A percentile compares a stretch with the other conserved stretches of the same genome.
phyloP scores from a whole-genome alignment of 306 rosid genomes.

The Ceratonia siliqua region DNA sequence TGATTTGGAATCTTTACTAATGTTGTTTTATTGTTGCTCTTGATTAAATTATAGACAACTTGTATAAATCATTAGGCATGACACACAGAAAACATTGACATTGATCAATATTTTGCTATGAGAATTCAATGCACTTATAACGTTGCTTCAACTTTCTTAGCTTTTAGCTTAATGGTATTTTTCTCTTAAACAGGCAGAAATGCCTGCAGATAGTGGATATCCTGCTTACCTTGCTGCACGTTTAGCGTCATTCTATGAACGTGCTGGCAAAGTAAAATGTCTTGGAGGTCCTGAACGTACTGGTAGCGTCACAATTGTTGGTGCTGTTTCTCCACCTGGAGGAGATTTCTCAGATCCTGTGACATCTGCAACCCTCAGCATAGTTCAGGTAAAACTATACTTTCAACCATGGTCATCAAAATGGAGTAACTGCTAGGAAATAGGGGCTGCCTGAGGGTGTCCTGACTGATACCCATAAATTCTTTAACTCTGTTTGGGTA shows the following conservation, averaged over 20 bases:
- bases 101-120: background rate
- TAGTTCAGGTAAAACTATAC: slow-evolving; percentile 76
- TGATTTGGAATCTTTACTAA: slow-evolving; percentile 20
- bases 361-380: slow-evolving; percentile 99
- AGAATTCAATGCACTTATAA: background rate
- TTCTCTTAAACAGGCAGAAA: slow-evolving; percentile 80
- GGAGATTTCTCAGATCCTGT: slow-evolving; percentile 99
- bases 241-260: slow-evolving; percentile 98
- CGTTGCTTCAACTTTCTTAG: slow-evolving; percentile 2
- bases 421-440: slow-evolving; percentile 11
- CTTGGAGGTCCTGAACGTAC: slow-evolving; percentile 97
- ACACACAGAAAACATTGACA: slow-evolving; percentile 15
- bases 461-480: slow-evolving; percentile 5
- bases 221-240: slow-evolving; percentile 99
- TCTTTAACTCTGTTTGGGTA: background rate
- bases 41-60: slow-evolving; percentile 4
- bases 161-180: slow-evolving; percentile 15
- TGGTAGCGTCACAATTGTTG: slow-evolving; percentile 98
- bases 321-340: slow-evolving; percentile 99
- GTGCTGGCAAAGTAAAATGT: slow-evolving; percentile 99
- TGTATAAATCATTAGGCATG: slow-evolving; percentile 4
- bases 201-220: slow-evolving; percentile 99
- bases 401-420: slow-evolving; percentile 19
- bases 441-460: background rate
- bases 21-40: slow-evolving; percentile 11